Evolutionary conservation across 768 basidiomycete genomes (phyloP), one percentile per base, ranked within the genome.

Genomic region (Rhizopogon vesiculosus): DNA sequence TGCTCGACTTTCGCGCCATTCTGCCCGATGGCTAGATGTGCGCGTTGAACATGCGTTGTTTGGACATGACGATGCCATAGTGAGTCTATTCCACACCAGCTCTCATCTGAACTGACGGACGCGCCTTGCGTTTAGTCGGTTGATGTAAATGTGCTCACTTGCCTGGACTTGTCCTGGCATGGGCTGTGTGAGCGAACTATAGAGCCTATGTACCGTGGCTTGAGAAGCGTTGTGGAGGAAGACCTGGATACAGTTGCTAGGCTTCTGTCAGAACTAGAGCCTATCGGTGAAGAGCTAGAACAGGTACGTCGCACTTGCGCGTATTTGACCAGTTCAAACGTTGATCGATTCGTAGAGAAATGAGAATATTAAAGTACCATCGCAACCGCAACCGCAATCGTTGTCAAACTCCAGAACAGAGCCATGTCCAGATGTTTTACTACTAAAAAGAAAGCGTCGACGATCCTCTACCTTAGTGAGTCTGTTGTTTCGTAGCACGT

Each of bases 201-300:
- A 35, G 50, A 60, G 7, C 74, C 76, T 8, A 59, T 73, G 19
- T 80, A 69, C 63, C 62, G 57, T 35, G 64, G 63, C 45, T 35
- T 81, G 25, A 69, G 69, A 43, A 68, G 58, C 39, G 69, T 72
- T 25, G 53, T 78, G 4, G 60, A 63, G 49, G 59, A 73, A 39
- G 79, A 81, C 50, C 55, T 79, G 16, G 69, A 78, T 39, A 67
- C 68, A 55, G 70, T 80, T n/a, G 68, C 75, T 12, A 70, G 69
- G 54, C 54, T 81, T 9, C 66, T 80, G 46, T 72, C 71, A 22
- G 75, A 76, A 19, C 62, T 80, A 43, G 80, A 76, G 52, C 63
- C 57, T 28, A 13, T 55, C 18, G 28, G 22, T 22, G 42, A 51
- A 70, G 40, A 54, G 59, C 7, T 62, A 19, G 51, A 56, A 55